phyloP scores from a whole-genome alignment of 805 yeast species.

The Pichia pseudocactophila region DNA sequence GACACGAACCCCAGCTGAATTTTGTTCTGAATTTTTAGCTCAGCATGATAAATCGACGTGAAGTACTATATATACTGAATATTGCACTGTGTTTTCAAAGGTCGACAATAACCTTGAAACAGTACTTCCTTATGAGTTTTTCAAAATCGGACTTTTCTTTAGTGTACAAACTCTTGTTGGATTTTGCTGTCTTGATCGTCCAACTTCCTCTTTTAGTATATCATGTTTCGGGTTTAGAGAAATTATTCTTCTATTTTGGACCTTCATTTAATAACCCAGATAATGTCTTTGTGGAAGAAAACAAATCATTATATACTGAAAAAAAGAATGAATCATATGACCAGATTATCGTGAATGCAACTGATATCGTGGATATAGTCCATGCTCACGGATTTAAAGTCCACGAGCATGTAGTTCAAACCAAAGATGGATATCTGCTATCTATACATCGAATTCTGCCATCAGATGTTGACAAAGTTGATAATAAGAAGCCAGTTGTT shows the following conservation, averaged over 20 bases:
- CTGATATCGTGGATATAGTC: constrained; percentile 27
- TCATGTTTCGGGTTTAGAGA: constrained; percentile 18
- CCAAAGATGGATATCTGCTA: constrained; percentile 71
- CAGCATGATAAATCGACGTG: too few species aligned
- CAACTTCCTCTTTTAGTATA: constrained; percentile 18
- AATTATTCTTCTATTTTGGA: constrained; percentile 11
- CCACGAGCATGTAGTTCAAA: constrained; percentile 71
- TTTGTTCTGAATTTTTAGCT: too few species aligned
- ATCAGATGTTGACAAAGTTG: constrained; percentile 10
- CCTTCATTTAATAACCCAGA: constrained; percentile 16
- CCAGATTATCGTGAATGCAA: constrained; percentile 14
- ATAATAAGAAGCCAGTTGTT: constrained; percentile 32
- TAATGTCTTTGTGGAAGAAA: constrained; percentile 11
- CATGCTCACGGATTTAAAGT: constrained; percentile 49
- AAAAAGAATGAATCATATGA: neutral
- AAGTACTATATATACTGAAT: neutral
- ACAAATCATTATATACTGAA: neutral
- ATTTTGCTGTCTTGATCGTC: constrained; percentile 10
- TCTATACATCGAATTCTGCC: constrained; percentile 59
- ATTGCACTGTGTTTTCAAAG: too few species aligned
- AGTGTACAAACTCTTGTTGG: neutral
- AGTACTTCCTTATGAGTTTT: too few species aligned
- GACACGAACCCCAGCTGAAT: too few species aligned
- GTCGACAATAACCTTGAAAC: too few species aligned
- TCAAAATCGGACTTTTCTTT: neutral